Evolutionary conservation across 805 yeast species (phyloP).

Genomic region (Zygoascus flipseniorum): DNA sequence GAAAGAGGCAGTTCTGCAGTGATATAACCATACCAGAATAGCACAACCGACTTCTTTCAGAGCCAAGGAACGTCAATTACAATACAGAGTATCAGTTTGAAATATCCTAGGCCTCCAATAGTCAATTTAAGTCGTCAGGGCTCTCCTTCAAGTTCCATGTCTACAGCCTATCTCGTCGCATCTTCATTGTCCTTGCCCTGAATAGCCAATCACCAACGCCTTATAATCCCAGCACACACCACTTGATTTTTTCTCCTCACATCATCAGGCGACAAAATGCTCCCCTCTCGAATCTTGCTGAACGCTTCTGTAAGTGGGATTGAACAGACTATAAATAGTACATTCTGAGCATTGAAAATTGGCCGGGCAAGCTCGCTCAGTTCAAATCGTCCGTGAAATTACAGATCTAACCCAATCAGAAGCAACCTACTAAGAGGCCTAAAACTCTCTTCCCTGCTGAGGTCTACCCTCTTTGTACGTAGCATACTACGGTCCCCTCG

Average conservation of each 20-base stretch:
- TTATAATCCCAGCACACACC: background rate
- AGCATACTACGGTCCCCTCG: too few relatives aligned
- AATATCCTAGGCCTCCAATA: too few relatives aligned
- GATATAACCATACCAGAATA: too few relatives aligned
- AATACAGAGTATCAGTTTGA: too few relatives aligned
- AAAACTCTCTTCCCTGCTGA: conserved; percentile 23
- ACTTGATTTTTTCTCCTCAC: background rate
- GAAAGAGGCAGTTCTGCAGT: too few relatives aligned
- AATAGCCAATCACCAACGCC: background rate
- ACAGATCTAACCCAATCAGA: background rate
- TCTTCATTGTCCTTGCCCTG: background rate
- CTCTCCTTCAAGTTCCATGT: too few relatives aligned
- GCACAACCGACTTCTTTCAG: too few relatives aligned
- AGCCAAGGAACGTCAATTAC: too few relatives aligned
- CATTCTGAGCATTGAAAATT: conserved; percentile 3
- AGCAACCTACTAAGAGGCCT: background rate
- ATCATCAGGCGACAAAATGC: conserved; percentile 8
- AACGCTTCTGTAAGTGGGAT: conserved; percentile 19
- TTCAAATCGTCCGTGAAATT: background rate
- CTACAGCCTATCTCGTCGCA: too few relatives aligned
- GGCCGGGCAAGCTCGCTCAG: background rate
- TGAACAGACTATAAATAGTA: background rate
- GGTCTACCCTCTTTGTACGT: conserved; percentile 22
- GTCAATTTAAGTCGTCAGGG: too few relatives aligned
- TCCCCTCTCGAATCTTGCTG: conserved; percentile 16